Evolutionary conservation across 305 asterid species (phyloP), one percentile per base, ranked within the genome.

Genomic region (Petunia hybrid): DNA sequence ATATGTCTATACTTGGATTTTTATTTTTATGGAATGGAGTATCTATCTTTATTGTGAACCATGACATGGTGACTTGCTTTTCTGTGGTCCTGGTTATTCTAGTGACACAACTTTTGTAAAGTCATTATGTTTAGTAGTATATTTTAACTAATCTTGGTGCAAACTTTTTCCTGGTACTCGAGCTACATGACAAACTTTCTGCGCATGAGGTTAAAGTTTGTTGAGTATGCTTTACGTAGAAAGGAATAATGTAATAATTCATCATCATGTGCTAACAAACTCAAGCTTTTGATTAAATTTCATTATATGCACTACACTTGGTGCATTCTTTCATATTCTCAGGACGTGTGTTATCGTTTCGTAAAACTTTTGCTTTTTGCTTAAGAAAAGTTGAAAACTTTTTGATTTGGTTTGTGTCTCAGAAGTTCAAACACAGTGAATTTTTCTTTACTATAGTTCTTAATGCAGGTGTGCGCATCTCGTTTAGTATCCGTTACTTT

Each of bases 181-280:
- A 55, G 38, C 16, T 75, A 40, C 16, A 22, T 40, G 80, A 14
- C 55, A 76, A 59, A 40, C 80, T 60, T 60, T 77, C 35, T 77
- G 13, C 59, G 80, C 80, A 60, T 77, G 80, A 60, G 14, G 45
- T 77, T 77, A 77, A 77, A 60, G 55, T 77, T 10, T 12, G 55
- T 42, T 69, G 40, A 22, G 61, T 35, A 45, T 71, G 61, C 43
- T 69, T 43, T 9, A 43, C 1, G 5, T 0, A 8, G 76, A 9
- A 69, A 69, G 10, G 57, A 68, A 68, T 16, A 42, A 8, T 68
- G 12, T 42, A 8, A 68, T 16, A 16, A 8, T 0, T 43, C 2
- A 3, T 16, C 2, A 4, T 8, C 67, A n/a, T 39, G 13, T 38
- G 16, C 38, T 56, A n/a, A 56, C 80, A 77, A 40, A 40, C 14